phyloP scores from a whole-genome alignment of 495 filamentous ascomycete species.

The Thermothielavioides terrestris region DNA sequence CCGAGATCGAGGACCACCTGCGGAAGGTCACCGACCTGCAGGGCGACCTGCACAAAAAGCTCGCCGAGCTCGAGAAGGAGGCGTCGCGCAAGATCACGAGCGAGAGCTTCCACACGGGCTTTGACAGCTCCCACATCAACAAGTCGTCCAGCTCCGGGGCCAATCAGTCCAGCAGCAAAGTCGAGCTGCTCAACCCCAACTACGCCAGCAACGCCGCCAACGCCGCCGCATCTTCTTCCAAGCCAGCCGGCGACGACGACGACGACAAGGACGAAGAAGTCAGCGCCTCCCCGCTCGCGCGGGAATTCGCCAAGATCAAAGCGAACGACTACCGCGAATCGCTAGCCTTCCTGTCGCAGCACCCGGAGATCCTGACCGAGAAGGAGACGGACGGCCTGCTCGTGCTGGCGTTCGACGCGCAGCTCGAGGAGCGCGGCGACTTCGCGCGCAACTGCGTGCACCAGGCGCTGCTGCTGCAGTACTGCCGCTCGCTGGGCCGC shows the following conservation, averaged over 20 bases:
- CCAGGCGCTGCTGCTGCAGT: constrained; percentile 85
- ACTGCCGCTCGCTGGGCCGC: constrained; percentile 78
- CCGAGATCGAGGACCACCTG: constrained; percentile 66
- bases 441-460: constrained; percentile 86
- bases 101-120: constrained; percentile 84
- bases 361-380: constrained; percentile 74
- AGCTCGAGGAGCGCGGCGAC: constrained; percentile 63
- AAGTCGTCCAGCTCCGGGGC: constrained; percentile 45
- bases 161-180: constrained; percentile 38
- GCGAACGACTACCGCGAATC: constrained; percentile 62
- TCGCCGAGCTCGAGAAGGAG: constrained; percentile 77
- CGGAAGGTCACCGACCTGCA: constrained; percentile 71
- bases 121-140: constrained; percentile 69
- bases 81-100: constrained; percentile 89
- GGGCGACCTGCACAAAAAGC: constrained; percentile 57
- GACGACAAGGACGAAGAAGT: constrained; percentile 65
- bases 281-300: constrained; percentile 65
- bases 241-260: constrained; percentile 30
- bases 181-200: constrained; percentile 78
- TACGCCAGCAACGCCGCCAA: constrained; percentile 21
- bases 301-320: constrained; percentile 70
- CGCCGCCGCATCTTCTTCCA: constrained; percentile 1
- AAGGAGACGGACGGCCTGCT: constrained; percentile 86
- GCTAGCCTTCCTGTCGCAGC: constrained; percentile 61
- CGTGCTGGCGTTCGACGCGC: constrained; percentile 80